Conservation (phyloP, 2,329 filamentous ascomycete species). For the Emergomyces pasteurianus region DNA sequence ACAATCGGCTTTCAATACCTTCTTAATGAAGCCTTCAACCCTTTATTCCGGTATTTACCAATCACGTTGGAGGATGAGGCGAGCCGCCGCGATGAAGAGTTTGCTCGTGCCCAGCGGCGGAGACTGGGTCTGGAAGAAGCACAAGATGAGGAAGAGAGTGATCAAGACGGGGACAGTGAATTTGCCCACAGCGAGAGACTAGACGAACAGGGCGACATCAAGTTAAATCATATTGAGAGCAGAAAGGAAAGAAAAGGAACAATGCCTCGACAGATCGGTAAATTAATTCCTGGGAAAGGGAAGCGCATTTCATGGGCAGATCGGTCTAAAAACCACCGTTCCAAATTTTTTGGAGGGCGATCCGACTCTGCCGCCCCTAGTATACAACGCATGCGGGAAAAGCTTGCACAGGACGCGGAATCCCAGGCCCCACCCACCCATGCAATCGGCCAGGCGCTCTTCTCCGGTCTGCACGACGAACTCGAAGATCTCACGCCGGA, state of each 20-base stretch:
- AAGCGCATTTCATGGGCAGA: constrained; percentile 33
- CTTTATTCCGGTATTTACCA: constrained; percentile 76
- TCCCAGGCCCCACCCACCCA: constrained; percentile 48
- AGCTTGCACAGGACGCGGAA: constrained; percentile 48
- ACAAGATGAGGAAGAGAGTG: constrained; percentile 34
- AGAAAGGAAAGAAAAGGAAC: constrained; percentile 6
- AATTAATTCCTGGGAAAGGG: constrained; percentile 12
- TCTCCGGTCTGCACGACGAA: constrained; percentile 79
- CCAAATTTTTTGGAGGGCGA: constrained; percentile 28
- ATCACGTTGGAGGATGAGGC: constrained; percentile 96
- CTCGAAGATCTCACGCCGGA: constrained; percentile 87
- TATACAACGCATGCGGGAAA: constrained; percentile 24
- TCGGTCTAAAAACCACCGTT: constrained; percentile 28
- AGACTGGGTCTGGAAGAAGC: constrained; percentile 53
- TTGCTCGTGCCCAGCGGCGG: constrained; percentile 63
- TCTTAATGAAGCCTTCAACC: constrained; percentile 71
- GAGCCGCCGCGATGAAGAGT: constrained; percentile 78
- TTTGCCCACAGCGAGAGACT: constrained; percentile 31
- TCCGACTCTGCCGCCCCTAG: constrained; percentile 23
- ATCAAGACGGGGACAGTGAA: constrained; percentile 31
- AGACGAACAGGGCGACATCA: constrained; percentile 36
- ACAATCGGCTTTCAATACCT: constrained; percentile 69
- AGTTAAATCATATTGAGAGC: constrained; percentile 21
- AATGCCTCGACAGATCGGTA: constrained; percentile 11
- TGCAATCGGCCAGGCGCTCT: constrained; percentile 65